Evolutionary conservation across 805 yeast species (phyloP).

Genomic region (Zygotorulaspora sp.): DNA sequence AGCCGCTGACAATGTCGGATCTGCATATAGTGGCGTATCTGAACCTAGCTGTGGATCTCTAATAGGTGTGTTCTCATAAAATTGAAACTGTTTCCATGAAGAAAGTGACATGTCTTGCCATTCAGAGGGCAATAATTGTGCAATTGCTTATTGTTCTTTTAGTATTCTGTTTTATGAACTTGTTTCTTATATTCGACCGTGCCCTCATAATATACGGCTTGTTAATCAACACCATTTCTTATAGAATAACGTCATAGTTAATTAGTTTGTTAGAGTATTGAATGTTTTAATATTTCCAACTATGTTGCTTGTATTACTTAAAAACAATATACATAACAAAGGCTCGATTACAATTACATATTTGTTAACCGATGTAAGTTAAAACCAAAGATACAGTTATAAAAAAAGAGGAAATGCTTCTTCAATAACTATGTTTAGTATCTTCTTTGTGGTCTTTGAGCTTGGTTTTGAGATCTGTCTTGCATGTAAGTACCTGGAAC

Average conservation of each 20-base stretch:
- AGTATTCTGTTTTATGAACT: too few relatives aligned
- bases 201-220: too few relatives aligned
- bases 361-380: slow-evolving; percentile 1
- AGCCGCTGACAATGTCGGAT: slow-evolving; percentile 62
- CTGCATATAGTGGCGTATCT: slow-evolving; percentile 67
- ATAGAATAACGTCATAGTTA: too few relatives aligned
- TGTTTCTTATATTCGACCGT: too few relatives aligned
- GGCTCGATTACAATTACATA: slow-evolving; percentile 10
- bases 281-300: slow-evolving; percentile 8
- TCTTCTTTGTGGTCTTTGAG: slow-evolving; percentile 54
- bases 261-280: background rate
- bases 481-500: slow-evolving; percentile 97
- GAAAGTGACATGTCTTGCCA: slow-evolving; percentile 26
- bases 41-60: slow-evolving; percentile 73
- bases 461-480: slow-evolving; percentile 76
- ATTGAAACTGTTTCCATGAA: slow-evolving; percentile 77
- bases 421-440: slow-evolving; percentile 8
- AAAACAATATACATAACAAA: slow-evolving; percentile 16
- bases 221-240: too few relatives aligned
- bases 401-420: slow-evolving; percentile 3
- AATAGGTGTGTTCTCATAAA: slow-evolving; percentile 79
- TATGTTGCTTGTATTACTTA: slow-evolving; percentile 16
- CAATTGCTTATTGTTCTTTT: too few relatives aligned
- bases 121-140: too few relatives aligned
- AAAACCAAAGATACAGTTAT: slow-evolving; percentile 2